Conservation (phyloP, 257 asterid genomes). For the Capsicum rhomboideum region DNA sequence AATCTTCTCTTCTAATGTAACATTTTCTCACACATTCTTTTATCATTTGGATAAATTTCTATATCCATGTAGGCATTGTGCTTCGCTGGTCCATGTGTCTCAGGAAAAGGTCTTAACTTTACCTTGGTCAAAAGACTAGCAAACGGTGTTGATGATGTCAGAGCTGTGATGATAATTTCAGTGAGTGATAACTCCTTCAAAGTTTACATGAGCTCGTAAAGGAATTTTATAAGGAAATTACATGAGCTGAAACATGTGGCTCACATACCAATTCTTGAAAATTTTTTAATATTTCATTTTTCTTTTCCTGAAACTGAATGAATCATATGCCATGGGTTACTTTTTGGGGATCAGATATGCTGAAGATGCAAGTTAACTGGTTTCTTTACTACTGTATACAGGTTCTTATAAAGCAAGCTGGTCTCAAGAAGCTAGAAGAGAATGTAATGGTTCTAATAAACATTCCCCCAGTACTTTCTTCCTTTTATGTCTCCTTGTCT, state of each 20-base stretch:
- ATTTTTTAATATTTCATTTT: background rate
- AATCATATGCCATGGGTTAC: background rate
- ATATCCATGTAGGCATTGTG: conserved; percentile 62
- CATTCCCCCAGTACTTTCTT: background rate
- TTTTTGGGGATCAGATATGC: background rate
- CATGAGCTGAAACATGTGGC: background rate
- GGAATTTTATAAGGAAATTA: background rate
- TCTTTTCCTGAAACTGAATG: background rate
- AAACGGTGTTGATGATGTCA: conserved; percentile 76
- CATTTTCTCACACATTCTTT: background rate
- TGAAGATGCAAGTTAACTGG: conserved; percentile 2
- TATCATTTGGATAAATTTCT: background rate
- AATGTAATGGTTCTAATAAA: conserved; percentile 39
- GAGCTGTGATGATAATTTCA: conserved; percentile 90
- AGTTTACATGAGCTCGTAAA: background rate
- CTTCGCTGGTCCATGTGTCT: conserved; percentile 47
- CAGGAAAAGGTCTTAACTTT: no score
- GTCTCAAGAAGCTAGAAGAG: conserved; percentile 88
- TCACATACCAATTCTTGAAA: background rate
- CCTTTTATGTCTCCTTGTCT: background rate
- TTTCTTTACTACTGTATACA: conserved; percentile 16
- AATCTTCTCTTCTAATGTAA: background rate
- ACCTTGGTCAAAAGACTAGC: no score
- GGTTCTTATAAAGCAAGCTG: conserved; percentile 94
- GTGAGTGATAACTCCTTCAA: conserved; percentile 38